Base-by-base conservation (phyloP, 768 basidiomycete species). In the Podaxis pistillaris region DNA sequence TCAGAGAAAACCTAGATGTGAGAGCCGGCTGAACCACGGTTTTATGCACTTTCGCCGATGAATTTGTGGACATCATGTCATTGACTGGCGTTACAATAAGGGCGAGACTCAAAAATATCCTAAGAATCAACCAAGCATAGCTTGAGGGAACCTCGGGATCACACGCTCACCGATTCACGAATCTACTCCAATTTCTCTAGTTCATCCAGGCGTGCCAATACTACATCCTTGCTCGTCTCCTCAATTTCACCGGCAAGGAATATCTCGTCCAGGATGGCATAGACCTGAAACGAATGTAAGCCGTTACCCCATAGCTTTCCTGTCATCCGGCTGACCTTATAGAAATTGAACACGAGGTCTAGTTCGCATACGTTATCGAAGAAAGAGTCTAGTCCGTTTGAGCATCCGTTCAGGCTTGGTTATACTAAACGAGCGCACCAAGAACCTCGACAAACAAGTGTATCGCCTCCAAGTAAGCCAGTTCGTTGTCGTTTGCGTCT, bases 321-420 rank as follows among this genome's bases (percentile, higher is more conserved):
- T 11, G 22, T 17, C 13, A 24, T 12, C 26, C 66, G 62, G 64
- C 74, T 19, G 46, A 90, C 93, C 81, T 98, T 98, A 78, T 98
- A 97, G 73, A 98, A 99, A 75, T 98, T 98, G 81, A 98, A 99
- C 2, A 99, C 97, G 0, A 99, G 84, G 71, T 98, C 97, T 33
- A 98, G 81, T 74, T 98, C 96, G 78, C 97, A 98, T 1, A 99
- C 97, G 68, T 99, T 98, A 72, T 98, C 95, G 70, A 99, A 99
- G 81, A 98, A 99, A 0, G 95, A 88, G 72, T 98, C 96, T 97
- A 62, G 19, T 37, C 41, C 36, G 41, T 15, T 50, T 37, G 12
- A 46, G 47, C 15, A 22, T 26, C 40, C 36, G 30, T 24, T 56
- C 56, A 30, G 47, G 30, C 28, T 47, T 36, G 63, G 51, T 63